These are phyloP conservation scores for Cyberlindnera petersonii DNA, from an alignment of 805 yeast species.

Conservation along the genomic window DNA sequence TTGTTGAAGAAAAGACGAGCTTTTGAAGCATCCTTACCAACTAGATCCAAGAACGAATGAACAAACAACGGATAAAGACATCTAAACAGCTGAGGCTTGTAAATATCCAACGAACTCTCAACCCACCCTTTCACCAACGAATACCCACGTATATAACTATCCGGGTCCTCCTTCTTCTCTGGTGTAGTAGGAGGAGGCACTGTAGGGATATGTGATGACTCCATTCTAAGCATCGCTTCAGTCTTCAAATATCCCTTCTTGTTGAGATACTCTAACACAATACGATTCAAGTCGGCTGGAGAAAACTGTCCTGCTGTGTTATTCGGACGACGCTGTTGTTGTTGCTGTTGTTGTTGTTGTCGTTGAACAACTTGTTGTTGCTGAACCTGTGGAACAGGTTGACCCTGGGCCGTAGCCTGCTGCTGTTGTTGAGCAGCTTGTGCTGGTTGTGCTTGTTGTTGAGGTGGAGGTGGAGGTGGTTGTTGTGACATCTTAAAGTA, in stretches of 20 bases:
- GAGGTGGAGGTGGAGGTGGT: background rate
- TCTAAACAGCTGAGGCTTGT: slow-evolving; percentile 80
- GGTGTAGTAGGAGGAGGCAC: slow-evolving; percentile 34
- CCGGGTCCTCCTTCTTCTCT: slow-evolving; percentile 41
- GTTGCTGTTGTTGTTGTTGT: slow-evolving; percentile 11
- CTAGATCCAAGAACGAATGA: slow-evolving; percentile 78
- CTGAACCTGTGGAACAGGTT: slow-evolving; percentile 1
- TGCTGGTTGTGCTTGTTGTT: background rate
- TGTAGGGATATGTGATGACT: slow-evolving; percentile 60
- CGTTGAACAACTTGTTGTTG: slow-evolving; percentile 2
- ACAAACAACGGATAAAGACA: slow-evolving; percentile 90
- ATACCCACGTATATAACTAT: slow-evolving; percentile 75
- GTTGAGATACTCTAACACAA: slow-evolving; percentile 86
- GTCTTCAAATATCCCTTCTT: slow-evolving; percentile 94
- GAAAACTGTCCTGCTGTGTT: slow-evolving; percentile 44
- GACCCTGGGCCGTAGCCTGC: slow-evolving; percentile 1
- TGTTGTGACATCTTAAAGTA: slow-evolving; percentile 2
- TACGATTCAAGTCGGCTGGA: slow-evolving; percentile 84
- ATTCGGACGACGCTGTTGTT: slow-evolving; percentile 23
- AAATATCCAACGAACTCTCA: slow-evolving; percentile 84
- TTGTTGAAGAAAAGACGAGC: slow-evolving; percentile 76
- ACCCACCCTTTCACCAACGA: slow-evolving; percentile 82
- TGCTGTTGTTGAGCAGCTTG: background rate
- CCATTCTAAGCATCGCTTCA: slow-evolving; percentile 90
- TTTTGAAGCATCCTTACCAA: slow-evolving; percentile 54